A percentile compares a stretch with the other conserved stretches of the same genome.
phyloP scores from a whole-genome alignment of 202 grass and related monocot genomes.

The Setaria italica region DNA sequence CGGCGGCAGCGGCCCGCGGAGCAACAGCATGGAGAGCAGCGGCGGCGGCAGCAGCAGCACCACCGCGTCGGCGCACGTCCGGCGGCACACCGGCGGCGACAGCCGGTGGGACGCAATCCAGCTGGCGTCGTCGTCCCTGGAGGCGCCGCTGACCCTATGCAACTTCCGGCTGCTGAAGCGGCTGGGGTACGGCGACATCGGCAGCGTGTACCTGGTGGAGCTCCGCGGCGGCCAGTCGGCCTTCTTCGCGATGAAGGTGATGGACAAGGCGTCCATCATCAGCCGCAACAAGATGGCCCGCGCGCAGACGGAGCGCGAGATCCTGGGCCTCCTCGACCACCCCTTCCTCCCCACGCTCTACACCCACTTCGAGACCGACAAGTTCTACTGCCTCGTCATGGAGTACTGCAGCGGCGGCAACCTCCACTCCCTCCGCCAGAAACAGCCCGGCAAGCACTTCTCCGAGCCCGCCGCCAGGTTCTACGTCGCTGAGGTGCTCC shows the following conservation, averaged over 20 bases:
- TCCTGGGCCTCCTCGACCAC: slow-evolving; percentile 83
- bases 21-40: slow-evolving; percentile 63
- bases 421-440: slow-evolving; percentile 86
- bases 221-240: slow-evolving; percentile 61
- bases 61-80: slow-evolving; percentile 37
- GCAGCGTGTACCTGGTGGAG: slow-evolving; percentile 90
- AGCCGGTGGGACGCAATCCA: slow-evolving; percentile 87
- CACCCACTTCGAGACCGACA: slow-evolving; percentile 92
- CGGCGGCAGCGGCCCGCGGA: slow-evolving; percentile 38
- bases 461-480: slow-evolving; percentile 77
- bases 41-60: neutral
- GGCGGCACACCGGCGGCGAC: slow-evolving; percentile 79
- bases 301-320: slow-evolving; percentile 86
- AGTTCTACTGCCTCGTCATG: slow-evolving; percentile 95
- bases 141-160: slow-evolving; percentile 55
- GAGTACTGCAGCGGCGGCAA: slow-evolving; percentile 93
- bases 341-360: slow-evolving; percentile 90
- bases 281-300: slow-evolving; percentile 90
- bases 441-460: slow-evolving; percentile 77
- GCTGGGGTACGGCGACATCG: slow-evolving; percentile 94
- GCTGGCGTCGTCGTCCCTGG: slow-evolving; percentile 50
- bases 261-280: slow-evolving; percentile 88
- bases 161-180: slow-evolving; percentile 85
- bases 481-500: slow-evolving; percentile 76
- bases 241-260: slow-evolving; percentile 95